Evolutionary conservation across 257 asterid species (phyloP).

Genomic region (Coffea eugenioides): DNA sequence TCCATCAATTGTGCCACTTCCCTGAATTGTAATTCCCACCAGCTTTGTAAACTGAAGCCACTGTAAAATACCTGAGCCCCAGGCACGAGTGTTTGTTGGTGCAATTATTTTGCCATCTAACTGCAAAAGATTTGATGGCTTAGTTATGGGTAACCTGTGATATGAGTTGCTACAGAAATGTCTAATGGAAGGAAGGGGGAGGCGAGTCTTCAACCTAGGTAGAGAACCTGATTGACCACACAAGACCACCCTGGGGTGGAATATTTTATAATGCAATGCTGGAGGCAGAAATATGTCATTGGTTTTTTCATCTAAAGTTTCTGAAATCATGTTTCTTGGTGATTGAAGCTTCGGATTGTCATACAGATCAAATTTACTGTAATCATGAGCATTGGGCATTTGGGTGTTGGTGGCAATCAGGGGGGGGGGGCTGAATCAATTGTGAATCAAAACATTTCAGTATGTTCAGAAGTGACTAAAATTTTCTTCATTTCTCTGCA

Average conservation of each 20-base stretch:
- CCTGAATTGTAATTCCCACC: slow-evolving; percentile 73
- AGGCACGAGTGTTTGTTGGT: slow-evolving; percentile 60
- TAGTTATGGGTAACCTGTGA: not conserved
- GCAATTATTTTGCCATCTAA: slow-evolving; percentile 83
- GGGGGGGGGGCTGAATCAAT: too few species aligned
- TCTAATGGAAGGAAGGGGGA: too few species aligned
- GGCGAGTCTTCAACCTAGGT: not conserved
- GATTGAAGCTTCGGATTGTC: not conserved
- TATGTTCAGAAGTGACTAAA: not conserved
- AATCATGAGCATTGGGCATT: not conserved
- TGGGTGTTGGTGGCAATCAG: not conserved
- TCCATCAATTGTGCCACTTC: slow-evolving; percentile 78
- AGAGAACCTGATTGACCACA: not conserved
- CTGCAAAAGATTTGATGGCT: slow-evolving; percentile 38
- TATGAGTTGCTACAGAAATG: not conserved
- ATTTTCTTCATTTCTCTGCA: not conserved
- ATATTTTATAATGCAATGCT: not conserved
- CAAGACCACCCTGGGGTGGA: not conserved
- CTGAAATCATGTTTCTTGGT: not conserved
- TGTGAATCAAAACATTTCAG: not conserved
- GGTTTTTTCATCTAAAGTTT: not conserved
- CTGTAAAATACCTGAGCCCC: slow-evolving; percentile 85
- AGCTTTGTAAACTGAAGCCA: slow-evolving; percentile 87
- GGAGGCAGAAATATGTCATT: not conserved
- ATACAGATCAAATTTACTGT: not conserved